These are phyloP conservation scores for Flammula alnicola DNA, from an alignment of 1,284 basidiomycete genomes.

Conservation along the genomic window DNA sequence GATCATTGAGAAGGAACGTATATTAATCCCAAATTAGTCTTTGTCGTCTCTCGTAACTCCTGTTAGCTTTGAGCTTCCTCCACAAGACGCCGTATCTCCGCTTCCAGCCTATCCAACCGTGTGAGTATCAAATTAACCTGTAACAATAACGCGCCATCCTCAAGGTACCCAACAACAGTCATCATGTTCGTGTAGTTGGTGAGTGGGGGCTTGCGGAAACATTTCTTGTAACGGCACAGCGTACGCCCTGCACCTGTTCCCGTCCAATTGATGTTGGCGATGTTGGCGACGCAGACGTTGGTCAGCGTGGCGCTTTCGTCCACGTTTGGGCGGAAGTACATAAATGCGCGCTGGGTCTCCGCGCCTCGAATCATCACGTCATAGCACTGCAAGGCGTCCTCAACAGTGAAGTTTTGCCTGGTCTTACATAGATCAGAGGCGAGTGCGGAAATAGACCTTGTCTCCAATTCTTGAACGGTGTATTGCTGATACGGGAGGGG, in stretches of 20 bases:
- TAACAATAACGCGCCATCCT: not conserved
- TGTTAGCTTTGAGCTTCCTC: too few relatives aligned
- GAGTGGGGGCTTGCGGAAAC: not conserved
- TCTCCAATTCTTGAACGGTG: not conserved
- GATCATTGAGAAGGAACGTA: too few relatives aligned
- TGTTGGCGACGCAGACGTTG: conserved; percentile 3
- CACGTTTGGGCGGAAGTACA: not conserved
- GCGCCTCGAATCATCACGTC: not conserved
- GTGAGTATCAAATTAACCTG: not conserved
- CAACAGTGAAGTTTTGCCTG: not conserved
- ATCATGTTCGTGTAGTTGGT: not conserved
- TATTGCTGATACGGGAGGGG: not conserved
- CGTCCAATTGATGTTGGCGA: conserved; percentile 4
- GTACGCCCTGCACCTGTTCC: conserved; percentile 1
- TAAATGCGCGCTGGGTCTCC: not conserved
- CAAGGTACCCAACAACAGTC: conserved; percentile 1
- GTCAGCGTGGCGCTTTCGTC: not conserved
- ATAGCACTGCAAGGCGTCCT: not conserved
- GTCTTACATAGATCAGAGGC: not conserved
- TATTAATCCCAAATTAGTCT: too few relatives aligned
- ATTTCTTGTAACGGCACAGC: not conserved
- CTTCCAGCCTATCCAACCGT: not conserved
- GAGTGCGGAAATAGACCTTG: not conserved
- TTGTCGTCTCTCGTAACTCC: too few relatives aligned
- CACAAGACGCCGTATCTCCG: not conserved